These are phyloP conservation scores for Xylariaceae sp. DNA, from an alignment of 2,329 filamentous ascomycete genomes.

Conservation along the genomic window DNA sequence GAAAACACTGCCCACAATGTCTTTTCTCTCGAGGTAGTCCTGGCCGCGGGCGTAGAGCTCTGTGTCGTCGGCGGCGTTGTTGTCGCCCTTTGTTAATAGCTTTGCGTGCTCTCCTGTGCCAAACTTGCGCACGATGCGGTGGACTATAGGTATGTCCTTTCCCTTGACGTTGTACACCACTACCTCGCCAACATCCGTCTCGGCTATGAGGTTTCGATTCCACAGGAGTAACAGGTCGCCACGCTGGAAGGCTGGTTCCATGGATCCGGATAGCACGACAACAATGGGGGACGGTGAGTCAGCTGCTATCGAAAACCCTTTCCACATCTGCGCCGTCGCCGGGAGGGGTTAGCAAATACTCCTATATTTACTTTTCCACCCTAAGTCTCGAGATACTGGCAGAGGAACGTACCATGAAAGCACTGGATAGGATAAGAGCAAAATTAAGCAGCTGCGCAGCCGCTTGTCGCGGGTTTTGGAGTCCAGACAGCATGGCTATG, in stretches of 20 bases:
- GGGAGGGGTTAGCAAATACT: background rate
- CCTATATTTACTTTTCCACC: too few relatives aligned
- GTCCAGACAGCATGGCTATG: conserved; percentile 57
- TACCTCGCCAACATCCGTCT: conserved; percentile 52
- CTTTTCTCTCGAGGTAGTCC: conserved; percentile 77
- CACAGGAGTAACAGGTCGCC: conserved; percentile 72
- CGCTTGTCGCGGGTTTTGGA: conserved; percentile 73
- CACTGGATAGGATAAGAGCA: conserved; percentile 80
- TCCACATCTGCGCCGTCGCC: conserved; percentile 61
- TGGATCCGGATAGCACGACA: conserved; percentile 76
- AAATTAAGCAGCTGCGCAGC: conserved; percentile 84
- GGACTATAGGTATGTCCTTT: conserved; percentile 97
- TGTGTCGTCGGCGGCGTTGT: conserved; percentile 89
- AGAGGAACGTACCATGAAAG: conserved; percentile 67
- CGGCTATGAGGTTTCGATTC: conserved; percentile 60
- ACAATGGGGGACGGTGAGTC: conserved; percentile 75
- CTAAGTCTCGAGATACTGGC: background rate
- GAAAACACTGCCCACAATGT: conserved; percentile 89
- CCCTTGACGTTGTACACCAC: conserved; percentile 74
- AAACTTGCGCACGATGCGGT: conserved; percentile 77
- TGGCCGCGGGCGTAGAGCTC: conserved; percentile 82
- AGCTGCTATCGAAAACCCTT: conserved; percentile 73
- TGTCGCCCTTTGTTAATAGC: conserved; percentile 94
- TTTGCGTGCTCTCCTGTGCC: conserved; percentile 56
- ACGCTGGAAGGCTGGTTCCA: conserved; percentile 78